Evolutionary conservation across 331 rosid genomes (phyloP).

Genomic region (Pyracantha coccinea): DNA sequence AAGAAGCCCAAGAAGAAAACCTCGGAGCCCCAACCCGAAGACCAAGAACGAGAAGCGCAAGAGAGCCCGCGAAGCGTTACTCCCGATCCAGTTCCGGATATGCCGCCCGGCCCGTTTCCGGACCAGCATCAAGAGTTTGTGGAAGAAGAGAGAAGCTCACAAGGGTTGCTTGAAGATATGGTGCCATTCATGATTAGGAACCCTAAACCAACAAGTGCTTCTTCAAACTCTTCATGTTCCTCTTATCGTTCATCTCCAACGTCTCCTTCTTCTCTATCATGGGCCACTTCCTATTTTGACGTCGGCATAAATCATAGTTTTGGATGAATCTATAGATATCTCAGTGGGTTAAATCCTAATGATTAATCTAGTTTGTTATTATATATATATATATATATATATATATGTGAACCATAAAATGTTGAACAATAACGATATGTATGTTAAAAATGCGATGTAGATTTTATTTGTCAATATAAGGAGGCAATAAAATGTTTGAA

Average conservation of each 20-base stretch:
- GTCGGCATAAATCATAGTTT: constrained; percentile 30
- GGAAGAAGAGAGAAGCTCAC: constrained; percentile 35
- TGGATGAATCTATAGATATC: constrained; percentile 11
- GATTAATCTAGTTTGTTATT: too few species aligned
- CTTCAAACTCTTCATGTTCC: constrained; percentile 30
- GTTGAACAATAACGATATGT: background rate
- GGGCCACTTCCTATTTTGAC: constrained; percentile 30
- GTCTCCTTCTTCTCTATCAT: constrained; percentile 42
- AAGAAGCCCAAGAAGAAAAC: constrained; percentile 46
- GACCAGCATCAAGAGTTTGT: background rate
- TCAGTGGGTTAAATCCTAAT: too few species aligned
- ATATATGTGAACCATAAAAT: background rate
- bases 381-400: too few species aligned
- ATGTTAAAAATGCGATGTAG: background rate
- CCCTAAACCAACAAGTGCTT: constrained; percentile 28
- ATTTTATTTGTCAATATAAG: background rate
- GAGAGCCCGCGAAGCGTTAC: constrained; percentile 9
- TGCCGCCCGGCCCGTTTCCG: background rate
- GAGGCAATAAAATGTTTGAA: background rate
- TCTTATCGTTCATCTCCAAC: constrained; percentile 36
- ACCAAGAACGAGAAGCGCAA: constrained; percentile 15
- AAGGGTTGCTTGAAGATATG: constrained; percentile 86
- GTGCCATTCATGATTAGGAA: constrained; percentile 79
- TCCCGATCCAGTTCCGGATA: background rate
- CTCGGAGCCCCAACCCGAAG: background rate